Base-by-base conservation (phyloP, 78 protist species). In the Dictyostelium intermedium region DNA sequence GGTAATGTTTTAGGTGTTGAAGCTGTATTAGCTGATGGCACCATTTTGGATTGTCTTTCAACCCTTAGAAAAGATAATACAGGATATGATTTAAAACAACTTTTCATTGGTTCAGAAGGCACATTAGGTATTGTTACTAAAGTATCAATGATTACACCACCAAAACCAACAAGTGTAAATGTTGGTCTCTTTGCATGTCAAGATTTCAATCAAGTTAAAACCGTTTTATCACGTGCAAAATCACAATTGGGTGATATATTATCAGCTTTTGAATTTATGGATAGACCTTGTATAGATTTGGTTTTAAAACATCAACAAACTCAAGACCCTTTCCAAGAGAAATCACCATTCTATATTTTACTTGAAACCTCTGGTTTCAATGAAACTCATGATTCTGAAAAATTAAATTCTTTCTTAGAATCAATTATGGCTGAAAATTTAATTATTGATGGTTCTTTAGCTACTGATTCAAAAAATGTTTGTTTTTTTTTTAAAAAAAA, bases 51-150 rank as follows among this genome's bases (percentile, higher is more conserved):
- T 79, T 70, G 56, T 30, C 23, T 84, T 56, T 20, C 76, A 2
- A 41, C 97, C 10, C 76, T 96, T 16, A 77, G 98, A 37, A 99
- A 99, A 85, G 99, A 98, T 87, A 97, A 97, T 91, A 98, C 99
- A n/a, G 98, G 99, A 4, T 98, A 98, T 82, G 98, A 97, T 83
- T 45, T 99, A 39, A 97, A 98, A 92, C 99, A 99, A 81, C 96
- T 99, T 10, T 97, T 99, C 72, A 98, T 99, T 35, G 99, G 99
- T 27, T 85, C 97, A 6, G 99, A 99, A 79, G 99, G 99, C 37
- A 97, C 99, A 14, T 97, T 99, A n/a, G 99, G 99, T 16, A 91
- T 99, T 14, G 82, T 99, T 14, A 99, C 99, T 4, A 85, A 73
- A 6, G 80, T 85, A 5, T 41, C 97, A 27, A 25, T 98, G 11